Conservation (phyloP, 495 filamentous ascomycete genomes). For the Pyronema domesticum region DNA sequence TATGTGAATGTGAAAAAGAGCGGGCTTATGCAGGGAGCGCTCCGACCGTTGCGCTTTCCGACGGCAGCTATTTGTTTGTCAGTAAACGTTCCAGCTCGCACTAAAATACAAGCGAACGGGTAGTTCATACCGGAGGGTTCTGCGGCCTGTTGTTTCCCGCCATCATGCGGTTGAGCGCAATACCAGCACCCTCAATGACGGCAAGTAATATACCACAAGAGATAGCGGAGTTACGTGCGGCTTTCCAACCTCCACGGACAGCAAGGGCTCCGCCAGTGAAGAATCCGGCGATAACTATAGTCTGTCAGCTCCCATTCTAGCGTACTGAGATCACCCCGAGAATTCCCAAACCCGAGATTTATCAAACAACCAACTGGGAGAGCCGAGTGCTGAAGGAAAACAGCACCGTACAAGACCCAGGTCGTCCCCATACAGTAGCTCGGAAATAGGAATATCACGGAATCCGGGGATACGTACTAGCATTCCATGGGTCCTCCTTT, state of each 20-base stretch:
- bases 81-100: background rate
- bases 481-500: constrained; percentile 96
- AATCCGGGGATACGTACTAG: constrained; percentile 36
- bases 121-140: constrained; percentile 16
- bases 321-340: background rate
- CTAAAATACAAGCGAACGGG: no score
- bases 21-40: constrained; percentile 9
- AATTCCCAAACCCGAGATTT: no score
- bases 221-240: constrained; percentile 84
- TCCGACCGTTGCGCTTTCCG: constrained; percentile 11
- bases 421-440: no score
- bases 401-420: no score
- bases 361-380: no score
- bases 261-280: constrained; percentile 88
- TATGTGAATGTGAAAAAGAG: constrained; percentile 6
- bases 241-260: constrained; percentile 71
- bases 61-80: constrained; percentile 10
- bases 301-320: background rate
- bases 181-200: constrained; percentile 94
- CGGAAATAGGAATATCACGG: no score
- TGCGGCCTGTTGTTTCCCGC: constrained; percentile 60
- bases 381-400: no score
- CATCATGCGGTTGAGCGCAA: constrained; percentile 92
- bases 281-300: constrained; percentile 68
- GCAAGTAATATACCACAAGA: constrained; percentile 84